Base-by-base conservation (phyloP, 139 green algal genomes). In the Volvox africanus region DNA sequence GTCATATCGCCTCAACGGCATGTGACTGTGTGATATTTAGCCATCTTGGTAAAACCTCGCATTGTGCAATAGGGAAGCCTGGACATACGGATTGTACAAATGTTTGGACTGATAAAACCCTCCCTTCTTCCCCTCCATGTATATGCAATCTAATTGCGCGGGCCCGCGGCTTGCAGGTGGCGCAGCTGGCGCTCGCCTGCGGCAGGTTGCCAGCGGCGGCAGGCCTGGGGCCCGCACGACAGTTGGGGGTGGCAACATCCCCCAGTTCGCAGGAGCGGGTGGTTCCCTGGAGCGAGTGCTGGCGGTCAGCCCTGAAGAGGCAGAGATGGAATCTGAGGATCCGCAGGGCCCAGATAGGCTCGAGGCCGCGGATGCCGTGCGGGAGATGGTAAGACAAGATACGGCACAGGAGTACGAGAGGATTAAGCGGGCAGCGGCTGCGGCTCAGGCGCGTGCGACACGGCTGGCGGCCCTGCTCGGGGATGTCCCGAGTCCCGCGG, bases 401-500 rank as follows among this genome's bases (percentile, higher is more conserved):
- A 78, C 30, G 61, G 67, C 21, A 11, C 65, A 28, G 33, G 65
- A 67, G 35, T 62, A 67, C 35, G 26, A 79, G 11, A 32, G 85
- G 37, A 82, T 78, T 6, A 76, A 80, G 85, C 28, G 61, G 85
- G 37, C 69, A 12, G 18, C 69, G 37, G 71, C 65, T 14, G 36
- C 67, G 67, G 68, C 67, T 20, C 65, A 61, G 32, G 65, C 65
- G 65, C 82, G 82, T 17, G 82, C 82, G 32, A 67, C 33, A 16
- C 82, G 82, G 33, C 82, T 88, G 33, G 35, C 35, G 22, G 82
- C 82, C 22, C 82, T 88, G 65, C 33, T 88, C 1, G 82, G 82
- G 20, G 65, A 65, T n/a, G 82, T 80, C 28, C n/a, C n/a, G n/a
- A n/a, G n/a, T n/a, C 82, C 82, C 12, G 50, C 24, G 9, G 37